Base-by-base conservation (phyloP, 2,329 filamentous ascomycete genomes). In the Fusarium chaquense region DNA sequence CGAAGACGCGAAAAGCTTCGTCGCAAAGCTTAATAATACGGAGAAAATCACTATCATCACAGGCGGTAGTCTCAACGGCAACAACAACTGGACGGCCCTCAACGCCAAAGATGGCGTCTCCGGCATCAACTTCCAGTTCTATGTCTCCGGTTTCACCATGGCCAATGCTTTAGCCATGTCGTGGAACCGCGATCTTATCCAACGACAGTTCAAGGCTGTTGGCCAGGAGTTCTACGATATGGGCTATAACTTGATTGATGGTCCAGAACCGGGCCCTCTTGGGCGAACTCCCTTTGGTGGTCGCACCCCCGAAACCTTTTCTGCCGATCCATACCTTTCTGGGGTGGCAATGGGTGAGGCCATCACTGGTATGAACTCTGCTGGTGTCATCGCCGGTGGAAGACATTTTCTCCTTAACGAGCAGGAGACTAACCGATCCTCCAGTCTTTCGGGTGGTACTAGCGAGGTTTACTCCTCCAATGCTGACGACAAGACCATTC, bases 241-340 rank as follows among this genome's bases (percentile, higher is more conserved):
- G 47, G 47, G 47, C 2, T 36, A 36, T 6, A 35, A 50, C 16
- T 10, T 50, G 33, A 50, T 50, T 16, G 47, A 35, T 38, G 47
- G 47, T 4, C 47, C 47, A 5, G 32, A 35, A 15, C 32, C 47
- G 4, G 49, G 56, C 6, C 49, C 56, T 8, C 41, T 64, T 7
- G 56, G 61, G 6, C 50, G 60, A 28, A 33, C 36, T 24, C 54
- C 54, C n/a, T 41, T 33, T 12, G 93, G 93, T 32, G 94, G 94
- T 5, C 86, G 94, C 45, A 96, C 94, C 73, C 97, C 93, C 93
- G 94, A 97, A 79, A 93, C 92, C 0, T 97, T 97, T 73, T 93
- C 93, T 1, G 84, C 91, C 0, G 94, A 97, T 76, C 93, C 94
- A 0, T 93, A 96, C 50, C 84, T 97, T 0, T 91, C 94, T 78